These are phyloP conservation scores for Hypoxylon rickii DNA, from an alignment of 495 filamentous ascomycete genomes.

Conservation along the genomic window DNA sequence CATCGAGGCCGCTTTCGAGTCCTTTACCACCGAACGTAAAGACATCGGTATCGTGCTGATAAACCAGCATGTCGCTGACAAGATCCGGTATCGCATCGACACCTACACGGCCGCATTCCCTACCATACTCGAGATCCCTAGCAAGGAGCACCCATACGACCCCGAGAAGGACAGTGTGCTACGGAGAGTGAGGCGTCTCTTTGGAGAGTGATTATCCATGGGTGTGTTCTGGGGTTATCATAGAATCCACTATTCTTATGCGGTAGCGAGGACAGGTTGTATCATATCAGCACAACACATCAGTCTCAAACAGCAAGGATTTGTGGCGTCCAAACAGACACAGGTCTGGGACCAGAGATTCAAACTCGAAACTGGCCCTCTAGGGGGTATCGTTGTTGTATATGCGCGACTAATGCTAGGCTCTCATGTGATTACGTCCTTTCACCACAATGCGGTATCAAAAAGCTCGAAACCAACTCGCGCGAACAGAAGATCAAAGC, in stretches of 20 bases:
- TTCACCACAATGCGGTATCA: conserved; percentile 28
- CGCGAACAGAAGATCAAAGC: conserved; percentile 27
- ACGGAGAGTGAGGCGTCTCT: conserved; percentile 84
- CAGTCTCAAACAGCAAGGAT: conserved; percentile 12
- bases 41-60: conserved; percentile 96
- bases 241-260: neutral
- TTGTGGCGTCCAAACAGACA: conserved; percentile 11
- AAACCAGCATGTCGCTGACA: conserved; percentile 97
- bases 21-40: conserved; percentile 84
- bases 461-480: conserved; percentile 21
- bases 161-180: conserved; percentile 98
- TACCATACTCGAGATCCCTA: conserved; percentile 88
- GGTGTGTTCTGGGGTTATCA: neutral
- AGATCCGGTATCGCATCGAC: conserved; percentile 82
- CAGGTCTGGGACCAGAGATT: neutral
- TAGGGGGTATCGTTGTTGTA: conserved; percentile 27
- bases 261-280: conserved; percentile 11
- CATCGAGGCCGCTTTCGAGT: conserved; percentile 90
- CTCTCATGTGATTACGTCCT: conserved; percentile 26
- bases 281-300: conserved; percentile 3
- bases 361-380: conserved; percentile 21
- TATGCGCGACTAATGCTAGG: conserved; percentile 28
- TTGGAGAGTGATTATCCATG: conserved; percentile 71
- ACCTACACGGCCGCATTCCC: conserved; percentile 77
- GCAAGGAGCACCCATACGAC: conserved; percentile 99